Base-by-base conservation (phyloP, 1,139 yeast genomes). In the Kluyveromyces sp. region DNA sequence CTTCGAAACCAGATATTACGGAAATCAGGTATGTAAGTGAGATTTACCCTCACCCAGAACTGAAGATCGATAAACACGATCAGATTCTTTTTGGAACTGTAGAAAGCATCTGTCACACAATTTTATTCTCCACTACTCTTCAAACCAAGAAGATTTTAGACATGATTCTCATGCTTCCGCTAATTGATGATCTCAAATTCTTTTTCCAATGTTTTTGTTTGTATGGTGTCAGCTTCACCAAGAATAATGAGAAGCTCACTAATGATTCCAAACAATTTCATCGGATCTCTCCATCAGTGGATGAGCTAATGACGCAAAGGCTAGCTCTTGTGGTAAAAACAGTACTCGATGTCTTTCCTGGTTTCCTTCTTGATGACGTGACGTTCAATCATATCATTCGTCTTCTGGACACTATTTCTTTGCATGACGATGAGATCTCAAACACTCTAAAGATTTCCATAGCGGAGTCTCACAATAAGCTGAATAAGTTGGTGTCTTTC, bases 81-180 rank as follows among this genome's bases (percentile, higher is more conserved):
- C 46, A 73, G 46, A 68, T 74, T 42, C 52, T 70, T 9, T 68
- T 70, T 22, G 83, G 83, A 13, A 60, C 86, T 1, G 60, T 78
- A 15, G 95, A 86, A 58, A 75, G 88, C 34, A 69, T 87, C 35
- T 74, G 88, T 48, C 96, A 87, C 61, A 77, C 84, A 9, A 68
- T 84, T 29, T 62, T 86, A 6, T 85, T 85, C 63, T 70, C 44
- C n/a, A 46, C 50, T 1, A 66, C 68, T 31, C 47, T 59, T 25
- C 66, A 63, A 58, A 37, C 60, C 70, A 32, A 68, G 59, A 48
- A 44, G 26, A 47, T 55, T 11, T 42, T 54, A 20, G 75, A 77
- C 43, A 64, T 83, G 4, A 65, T 83, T 20, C 61, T 74, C 35
- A 69, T 80, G 11, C 62, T 86, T 38, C 95, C 96, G 0, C 59